These are phyloP conservation scores for Saccharomyces hybrid DNA, from an alignment of 1,139 yeast species.

Conservation along the genomic window DNA sequence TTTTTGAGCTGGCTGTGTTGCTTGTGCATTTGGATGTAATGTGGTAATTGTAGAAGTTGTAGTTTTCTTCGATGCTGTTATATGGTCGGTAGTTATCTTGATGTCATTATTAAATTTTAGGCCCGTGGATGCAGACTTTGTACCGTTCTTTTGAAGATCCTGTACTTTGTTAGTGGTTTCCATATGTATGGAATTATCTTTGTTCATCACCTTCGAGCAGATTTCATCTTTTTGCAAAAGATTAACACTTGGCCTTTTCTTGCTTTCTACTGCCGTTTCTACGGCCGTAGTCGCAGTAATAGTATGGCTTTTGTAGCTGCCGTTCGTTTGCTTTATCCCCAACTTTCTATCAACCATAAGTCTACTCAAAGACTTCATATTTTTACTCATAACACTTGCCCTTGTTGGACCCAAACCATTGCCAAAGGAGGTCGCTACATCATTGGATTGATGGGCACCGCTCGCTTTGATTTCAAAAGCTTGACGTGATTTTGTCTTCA, in stretches of 20 bases:
- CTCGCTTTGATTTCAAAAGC: slow-evolving; percentile 33
- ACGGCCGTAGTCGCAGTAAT: slow-evolving; percentile 1
- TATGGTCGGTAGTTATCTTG: not conserved
- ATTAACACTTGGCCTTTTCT: not conserved
- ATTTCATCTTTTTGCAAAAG: not conserved
- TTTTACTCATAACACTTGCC: slow-evolving; percentile 30
- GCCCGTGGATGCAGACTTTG: not conserved
- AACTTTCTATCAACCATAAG: slow-evolving; percentile 30
- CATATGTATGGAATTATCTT: not conserved
- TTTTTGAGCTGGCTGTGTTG: slow-evolving; percentile 8
- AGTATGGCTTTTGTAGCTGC: slow-evolving; percentile 1
- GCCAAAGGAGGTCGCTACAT: slow-evolving; percentile 29
- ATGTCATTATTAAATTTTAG: not conserved
- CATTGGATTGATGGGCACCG: slow-evolving; percentile 33
- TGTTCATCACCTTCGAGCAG: not conserved
- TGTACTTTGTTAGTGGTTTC: not conserved
- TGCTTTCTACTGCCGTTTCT: not conserved
- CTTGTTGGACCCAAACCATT: slow-evolving; percentile 33
- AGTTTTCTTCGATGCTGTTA: slow-evolving; percentile 1
- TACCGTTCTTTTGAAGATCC: not conserved
- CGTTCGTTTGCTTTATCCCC: slow-evolving; percentile 10
- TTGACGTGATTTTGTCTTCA: slow-evolving; percentile 20
- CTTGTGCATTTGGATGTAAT: slow-evolving; percentile 1
- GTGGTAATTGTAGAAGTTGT: not conserved
- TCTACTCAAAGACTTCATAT: slow-evolving; percentile 26